Evolutionary conservation across 768 basidiomycete species (phyloP).

Genomic region (Heimioporus sp.): DNA sequence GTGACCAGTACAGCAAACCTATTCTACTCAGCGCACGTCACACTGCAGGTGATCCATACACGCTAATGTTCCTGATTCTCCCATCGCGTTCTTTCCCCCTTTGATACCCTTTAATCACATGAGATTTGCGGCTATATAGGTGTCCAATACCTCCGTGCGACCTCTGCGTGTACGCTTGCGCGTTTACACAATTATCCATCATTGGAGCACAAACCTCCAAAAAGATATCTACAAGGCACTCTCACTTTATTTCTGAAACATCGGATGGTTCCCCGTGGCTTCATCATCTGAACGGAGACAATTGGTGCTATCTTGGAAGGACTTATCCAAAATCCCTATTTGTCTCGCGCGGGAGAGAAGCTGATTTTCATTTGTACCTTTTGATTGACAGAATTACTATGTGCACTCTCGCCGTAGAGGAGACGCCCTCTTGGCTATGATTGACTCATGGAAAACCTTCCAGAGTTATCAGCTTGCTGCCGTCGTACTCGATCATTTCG

Average conservation of each 20-base stretch:
- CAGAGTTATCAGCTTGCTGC: conserved; percentile 95
- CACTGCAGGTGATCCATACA: conserved; percentile 67
- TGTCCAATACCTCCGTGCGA: conserved; percentile 13
- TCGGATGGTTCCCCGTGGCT: too few relatives aligned
- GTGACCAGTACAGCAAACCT: conserved; percentile 94
- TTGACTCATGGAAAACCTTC: conserved; percentile 97
- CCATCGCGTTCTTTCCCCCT: background rate
- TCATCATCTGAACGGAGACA: too few relatives aligned
- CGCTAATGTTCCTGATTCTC: background rate
- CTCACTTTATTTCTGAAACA: background rate
- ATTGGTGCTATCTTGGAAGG: too few relatives aligned
- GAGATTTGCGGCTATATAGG: conserved; percentile 6
- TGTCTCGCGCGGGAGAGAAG: conserved; percentile 8
- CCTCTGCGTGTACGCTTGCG: conserved; percentile 1
- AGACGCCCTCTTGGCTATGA: conserved; percentile 96
- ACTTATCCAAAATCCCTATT: conserved; percentile 1
- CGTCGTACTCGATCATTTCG: conserved; percentile 95
- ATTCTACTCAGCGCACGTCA: conserved; percentile 86
- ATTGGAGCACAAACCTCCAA: background rate
- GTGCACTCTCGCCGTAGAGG: conserved; percentile 86
- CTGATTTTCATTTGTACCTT: conserved; percentile 18
- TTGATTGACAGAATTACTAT: conserved; percentile 64
- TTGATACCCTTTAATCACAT: background rate
- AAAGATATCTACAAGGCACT: conserved; percentile 2
- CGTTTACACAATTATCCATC: background rate